Evolutionary conservation across 495 filamentous ascomycete genomes (phyloP).

Genomic region (Neurospora tetraspora): DNA sequence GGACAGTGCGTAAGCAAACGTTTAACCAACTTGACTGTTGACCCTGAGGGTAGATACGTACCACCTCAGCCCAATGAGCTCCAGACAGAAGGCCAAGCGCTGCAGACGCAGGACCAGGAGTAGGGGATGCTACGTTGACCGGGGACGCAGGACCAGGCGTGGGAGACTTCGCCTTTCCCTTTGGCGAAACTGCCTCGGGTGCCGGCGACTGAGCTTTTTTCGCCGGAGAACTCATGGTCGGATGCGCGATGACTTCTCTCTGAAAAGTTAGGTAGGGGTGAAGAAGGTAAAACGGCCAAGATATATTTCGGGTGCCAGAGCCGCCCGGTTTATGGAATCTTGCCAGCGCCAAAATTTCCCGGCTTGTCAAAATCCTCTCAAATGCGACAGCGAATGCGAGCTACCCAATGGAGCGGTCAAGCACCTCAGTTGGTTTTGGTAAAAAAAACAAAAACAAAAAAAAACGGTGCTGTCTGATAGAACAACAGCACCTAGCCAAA

Average conservation of each 20-base stretch:
- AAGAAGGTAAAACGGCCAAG: not conserved
- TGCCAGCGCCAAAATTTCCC: not conserved
- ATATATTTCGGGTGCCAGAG: not conserved
- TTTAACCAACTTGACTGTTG: not conserved
- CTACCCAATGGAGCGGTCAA: not conserved
- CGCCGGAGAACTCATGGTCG: not conserved
- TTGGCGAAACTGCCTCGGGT: not conserved
- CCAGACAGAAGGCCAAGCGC: not conserved
- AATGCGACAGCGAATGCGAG: not conserved
- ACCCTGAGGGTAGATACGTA: not conserved
- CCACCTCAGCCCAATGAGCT: constrained; percentile 5
- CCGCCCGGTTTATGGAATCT: not conserved
- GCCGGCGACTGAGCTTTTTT: not conserved
- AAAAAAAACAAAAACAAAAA: not conserved
- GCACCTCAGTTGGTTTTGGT: not conserved
- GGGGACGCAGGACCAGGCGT: not conserved
- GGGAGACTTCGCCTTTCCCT: not conserved
- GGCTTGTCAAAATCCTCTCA: not conserved
- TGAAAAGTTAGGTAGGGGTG: not conserved
- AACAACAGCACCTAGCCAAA: not conserved
- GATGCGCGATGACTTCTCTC: not conserved
- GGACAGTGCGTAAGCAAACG: not conserved
- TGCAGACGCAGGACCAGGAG: not conserved
- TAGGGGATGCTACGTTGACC: not conserved
- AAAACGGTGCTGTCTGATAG: not conserved